Evolutionary conservation across 2,329 filamentous ascomycete species (phyloP), one percentile per base, ranked within the genome.

Genomic region (Sporothrix inflata): DNA sequence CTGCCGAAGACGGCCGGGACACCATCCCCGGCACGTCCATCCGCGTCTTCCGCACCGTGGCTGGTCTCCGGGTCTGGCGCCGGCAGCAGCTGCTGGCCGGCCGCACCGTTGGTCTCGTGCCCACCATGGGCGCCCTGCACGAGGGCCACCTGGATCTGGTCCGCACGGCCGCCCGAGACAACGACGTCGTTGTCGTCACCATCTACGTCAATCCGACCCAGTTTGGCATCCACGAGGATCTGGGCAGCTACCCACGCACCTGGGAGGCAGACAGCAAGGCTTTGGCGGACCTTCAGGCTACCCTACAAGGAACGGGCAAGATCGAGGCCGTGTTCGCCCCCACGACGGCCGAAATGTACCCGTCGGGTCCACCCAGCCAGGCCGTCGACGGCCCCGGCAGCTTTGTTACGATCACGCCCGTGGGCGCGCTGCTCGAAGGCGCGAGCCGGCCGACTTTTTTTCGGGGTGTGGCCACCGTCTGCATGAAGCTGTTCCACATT

Each of bases 51-150:
- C 92, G 93, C 77, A 88, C 93, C 80, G 90, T 96, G 73, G 73
- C 90, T 16, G 85, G 89, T 12, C 84, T 97, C 69, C 92, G 93
- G 51, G 81, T 86, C 77, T 92, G 91, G 85, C 90, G 94, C 47
- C 86, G 84, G 27, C 86, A 89, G 53, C 89, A 94, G 73, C 83
- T 89, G 47, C 82, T 89, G 73, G 86, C 90, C 78, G 88, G 91
- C 77, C 89, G 91, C 72, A 90, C 90, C 60, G 90, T 99, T 72
- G 94, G 92, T 73, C 89, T 99, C 38, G 94, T 99, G 47, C 96
- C 96, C 1, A 99, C 96, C 42, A 98, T 99, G 96, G 96, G 96
- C 74, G 96, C 96, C 67, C 87, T 99, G n/a, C 96, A 99, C 81
- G 88, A 90, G 71, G 96, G 96, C 53, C 96, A 99, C 82, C 83